phyloP scores from a whole-genome alignment of 2,329 filamentous ascomycete genomes.

The Truncatella angustata region DNA sequence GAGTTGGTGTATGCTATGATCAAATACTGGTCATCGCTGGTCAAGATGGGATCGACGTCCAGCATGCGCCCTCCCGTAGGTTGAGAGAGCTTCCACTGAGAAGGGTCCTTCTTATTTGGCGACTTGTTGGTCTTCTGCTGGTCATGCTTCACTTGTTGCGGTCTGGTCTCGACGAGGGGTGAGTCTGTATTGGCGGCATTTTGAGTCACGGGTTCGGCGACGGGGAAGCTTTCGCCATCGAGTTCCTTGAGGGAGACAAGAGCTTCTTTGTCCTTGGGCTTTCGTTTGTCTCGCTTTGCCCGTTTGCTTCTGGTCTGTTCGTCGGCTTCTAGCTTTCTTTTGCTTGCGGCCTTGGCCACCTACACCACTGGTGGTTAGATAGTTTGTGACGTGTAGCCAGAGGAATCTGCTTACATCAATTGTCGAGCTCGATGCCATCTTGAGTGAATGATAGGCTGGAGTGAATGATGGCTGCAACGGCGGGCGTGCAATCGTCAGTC shows the following conservation, averaged over 20 bases:
- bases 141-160: conserved; percentile 6
- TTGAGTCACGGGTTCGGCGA: background rate
- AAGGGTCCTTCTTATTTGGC: conserved; percentile 13
- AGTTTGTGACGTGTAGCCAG: too few relatives aligned
- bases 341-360: conserved; percentile 37
- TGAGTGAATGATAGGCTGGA: background rate
- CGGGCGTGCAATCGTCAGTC: background rate
- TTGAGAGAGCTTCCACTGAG: conserved; percentile 57
- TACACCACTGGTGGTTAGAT: conserved; percentile 16
- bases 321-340: conserved; percentile 45
- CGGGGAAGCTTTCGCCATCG: background rate
- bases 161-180: conserved; percentile 6
- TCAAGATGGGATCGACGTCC: conserved; percentile 63
- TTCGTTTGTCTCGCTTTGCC: conserved; percentile 31
- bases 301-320: conserved; percentile 41
- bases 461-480: conserved; percentile 3
- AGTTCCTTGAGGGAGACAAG: conserved; percentile 12
- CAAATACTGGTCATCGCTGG: conserved; percentile 63
- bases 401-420: conserved; percentile 20
- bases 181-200: background rate
- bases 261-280: conserved; percentile 13
- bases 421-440: conserved; percentile 24
- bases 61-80: conserved; percentile 65
- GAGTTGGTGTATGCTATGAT: conserved; percentile 73
- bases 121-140: conserved; percentile 11